Conservation (phyloP, 2,329 filamentous ascomycete species). For the Penicillium sp. region DNA sequence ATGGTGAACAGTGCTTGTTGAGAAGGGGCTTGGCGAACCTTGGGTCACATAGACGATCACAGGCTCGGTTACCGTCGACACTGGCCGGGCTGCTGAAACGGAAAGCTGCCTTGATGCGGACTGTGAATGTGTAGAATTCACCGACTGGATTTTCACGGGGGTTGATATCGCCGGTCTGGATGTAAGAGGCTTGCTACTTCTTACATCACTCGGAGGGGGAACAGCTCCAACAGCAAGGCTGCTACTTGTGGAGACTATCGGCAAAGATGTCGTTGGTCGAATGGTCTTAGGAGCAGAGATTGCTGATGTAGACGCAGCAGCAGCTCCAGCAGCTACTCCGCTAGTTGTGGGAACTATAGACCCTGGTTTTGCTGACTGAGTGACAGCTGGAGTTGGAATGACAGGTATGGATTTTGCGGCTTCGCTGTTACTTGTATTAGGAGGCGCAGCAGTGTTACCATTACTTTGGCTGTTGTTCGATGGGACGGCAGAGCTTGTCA, state of each 20-base stretch:
- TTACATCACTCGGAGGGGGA: not conserved
- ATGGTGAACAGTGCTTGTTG: not conserved
- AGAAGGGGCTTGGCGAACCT: not conserved
- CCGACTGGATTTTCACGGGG: not conserved
- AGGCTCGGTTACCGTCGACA: not conserved
- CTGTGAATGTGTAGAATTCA: not conserved
- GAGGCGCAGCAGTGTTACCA: not conserved
- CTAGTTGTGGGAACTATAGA: too few relatives aligned
- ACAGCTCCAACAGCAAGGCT: not conserved
- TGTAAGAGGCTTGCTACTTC: not conserved
- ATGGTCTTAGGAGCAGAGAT: not conserved
- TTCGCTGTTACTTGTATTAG: not conserved
- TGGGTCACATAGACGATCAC: conserved; percentile 6
- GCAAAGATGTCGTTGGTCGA: not conserved
- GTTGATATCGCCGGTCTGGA: not conserved
- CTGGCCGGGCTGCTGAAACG: not conserved
- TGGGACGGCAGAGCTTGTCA: not conserved
- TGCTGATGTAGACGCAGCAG: not conserved
- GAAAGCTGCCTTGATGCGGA: not conserved
- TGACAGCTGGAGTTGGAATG: not conserved
- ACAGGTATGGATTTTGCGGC: not conserved
- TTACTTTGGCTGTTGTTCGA: not conserved
- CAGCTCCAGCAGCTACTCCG: not conserved
- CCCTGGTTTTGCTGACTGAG: not conserved
- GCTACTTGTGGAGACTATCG: not conserved